Evolutionary conservation across 1,284 basidiomycete genomes (phyloP), one percentile per base, ranked within the genome.

Genomic region (Chalciporus sp.): DNA sequence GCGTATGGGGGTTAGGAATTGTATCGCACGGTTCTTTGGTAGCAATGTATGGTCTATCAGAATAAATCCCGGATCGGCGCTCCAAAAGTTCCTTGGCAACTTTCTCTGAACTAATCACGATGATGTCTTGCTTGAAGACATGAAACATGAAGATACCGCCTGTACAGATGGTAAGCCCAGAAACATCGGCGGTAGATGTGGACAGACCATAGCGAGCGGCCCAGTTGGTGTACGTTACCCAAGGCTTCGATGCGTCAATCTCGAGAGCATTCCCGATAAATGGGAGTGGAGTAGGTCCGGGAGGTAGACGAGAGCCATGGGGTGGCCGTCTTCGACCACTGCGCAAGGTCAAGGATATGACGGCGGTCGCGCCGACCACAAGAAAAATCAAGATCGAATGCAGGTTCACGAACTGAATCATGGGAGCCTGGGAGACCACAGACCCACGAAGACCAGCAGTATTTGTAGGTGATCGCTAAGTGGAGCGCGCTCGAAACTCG

Each of bases 71-170:
- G 4, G 66, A 67, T 14, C 68, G 52, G 9, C 51, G 56, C 1
- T 67, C 65, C 6, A 67, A 28, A 10, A 67, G 66, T 1, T 68
- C 64, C 33, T 61, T 55, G n/a, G 60, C 62, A 26, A 63, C 33
- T 17, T 57, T 61, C 6, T 2, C 23, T 23, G 23, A 23, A 23
- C 23, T 23, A 23, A 23, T 23, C 23, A 23, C 23, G 23, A 70
- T 45, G 7, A 59, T 58, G 3, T 67, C 53, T 47, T 70, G 58
- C 26, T 58, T 55, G 7, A 70, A 27, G 2, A 69, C 51, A 19
- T 55, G 60, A 20, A 57, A 45, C 48, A 54, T 64, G 10, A 69
- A 53, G 2, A 70, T 52, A 19, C 58, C 57, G 67, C 66, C 23
- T 23, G 23, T 23, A 23, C 23, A 23, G 23, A 23, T 23, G 23